phyloP scores from a whole-genome alignment of 2,329 filamentous ascomycete species.

The Didymellaceae sp. region DNA sequence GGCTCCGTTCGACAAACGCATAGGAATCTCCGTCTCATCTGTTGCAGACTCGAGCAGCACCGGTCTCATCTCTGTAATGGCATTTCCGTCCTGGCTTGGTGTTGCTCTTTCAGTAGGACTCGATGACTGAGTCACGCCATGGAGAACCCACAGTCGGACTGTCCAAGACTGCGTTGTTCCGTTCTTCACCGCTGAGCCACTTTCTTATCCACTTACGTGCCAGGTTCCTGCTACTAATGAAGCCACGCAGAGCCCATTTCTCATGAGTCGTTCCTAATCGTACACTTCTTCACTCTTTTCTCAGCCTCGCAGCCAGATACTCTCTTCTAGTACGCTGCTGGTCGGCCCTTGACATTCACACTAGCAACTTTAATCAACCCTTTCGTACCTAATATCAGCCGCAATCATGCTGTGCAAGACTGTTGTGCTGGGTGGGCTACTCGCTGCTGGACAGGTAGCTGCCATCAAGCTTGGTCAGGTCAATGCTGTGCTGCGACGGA shows the following conservation, averaged over 20 bases:
- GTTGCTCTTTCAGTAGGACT: conserved; percentile 38
- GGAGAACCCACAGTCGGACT: conserved; percentile 24
- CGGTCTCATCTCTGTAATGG: conserved; percentile 43
- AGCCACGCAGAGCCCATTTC: conserved; percentile 40
- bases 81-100: conserved; percentile 33
- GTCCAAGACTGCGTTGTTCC: conserved; percentile 27
- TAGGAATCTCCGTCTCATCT: conserved; percentile 32
- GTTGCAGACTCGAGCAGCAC: conserved; percentile 43
- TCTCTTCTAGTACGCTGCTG: conserved; percentile 46
- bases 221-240: conserved; percentile 34
- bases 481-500: conserved; percentile 37
- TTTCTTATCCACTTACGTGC: conserved; percentile 34
- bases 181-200: conserved; percentile 21
- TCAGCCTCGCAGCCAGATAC: conserved; percentile 33
- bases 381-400: conserved; percentile 38
- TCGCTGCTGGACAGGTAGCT: conserved; percentile 42
- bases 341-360: conserved; percentile 39
- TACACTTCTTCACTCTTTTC: conserved; percentile 37
- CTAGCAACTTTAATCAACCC: conserved; percentile 44
- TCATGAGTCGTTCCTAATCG: conserved; percentile 31
- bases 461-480: conserved; percentile 35
- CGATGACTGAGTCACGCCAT: conserved; percentile 41
- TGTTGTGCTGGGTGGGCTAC: conserved; percentile 39
- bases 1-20: conserved; percentile 34
- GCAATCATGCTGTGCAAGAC: conserved; percentile 42